These are phyloP conservation scores for Pseudogymnoascus sp. DNA, from an alignment of 2,329 filamentous ascomycete genomes.

Conservation along the genomic window DNA sequence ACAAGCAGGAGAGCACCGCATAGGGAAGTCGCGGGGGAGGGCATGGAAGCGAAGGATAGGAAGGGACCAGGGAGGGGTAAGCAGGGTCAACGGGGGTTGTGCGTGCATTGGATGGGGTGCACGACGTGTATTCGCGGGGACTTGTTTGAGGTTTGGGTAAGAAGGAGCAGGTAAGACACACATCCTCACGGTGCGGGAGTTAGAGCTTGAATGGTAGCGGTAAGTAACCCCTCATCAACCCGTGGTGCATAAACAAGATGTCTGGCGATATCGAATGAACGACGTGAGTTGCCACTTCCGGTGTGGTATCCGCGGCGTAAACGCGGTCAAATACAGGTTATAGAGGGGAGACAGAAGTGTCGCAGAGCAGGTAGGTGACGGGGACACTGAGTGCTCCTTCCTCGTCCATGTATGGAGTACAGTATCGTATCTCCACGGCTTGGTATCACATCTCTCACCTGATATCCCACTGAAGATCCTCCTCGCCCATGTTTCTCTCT, in stretches of 20 bases:
- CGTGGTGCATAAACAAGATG: background rate
- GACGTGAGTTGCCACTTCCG: background rate
- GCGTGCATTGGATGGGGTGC: background rate
- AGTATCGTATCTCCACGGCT: background rate
- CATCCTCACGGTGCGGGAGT: background rate
- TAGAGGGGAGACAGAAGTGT: background rate
- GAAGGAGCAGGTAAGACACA: background rate
- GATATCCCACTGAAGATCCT: background rate
- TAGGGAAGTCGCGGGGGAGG: background rate
- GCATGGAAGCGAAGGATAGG: background rate
- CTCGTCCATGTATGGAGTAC: background rate
- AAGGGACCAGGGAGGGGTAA: background rate
- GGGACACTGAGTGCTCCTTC: background rate
- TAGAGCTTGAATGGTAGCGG: background rate
- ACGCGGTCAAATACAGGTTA: slow-evolving; percentile 1
- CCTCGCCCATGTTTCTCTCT: background rate
- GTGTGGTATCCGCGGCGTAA: background rate
- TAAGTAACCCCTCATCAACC: background rate
- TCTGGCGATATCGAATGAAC: background rate
- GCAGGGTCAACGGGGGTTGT: background rate
- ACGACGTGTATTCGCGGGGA: background rate
- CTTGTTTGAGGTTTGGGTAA: background rate
- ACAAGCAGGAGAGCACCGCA: background rate
- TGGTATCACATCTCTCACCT: background rate
- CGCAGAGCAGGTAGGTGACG: background rate